Percentiles rank a stretch among this genome's conserved stretches.
These are phyloP conservation scores for Escallonia herrerae DNA, from an alignment of 129 eudicot species.

Conservation along the genomic window DNA sequence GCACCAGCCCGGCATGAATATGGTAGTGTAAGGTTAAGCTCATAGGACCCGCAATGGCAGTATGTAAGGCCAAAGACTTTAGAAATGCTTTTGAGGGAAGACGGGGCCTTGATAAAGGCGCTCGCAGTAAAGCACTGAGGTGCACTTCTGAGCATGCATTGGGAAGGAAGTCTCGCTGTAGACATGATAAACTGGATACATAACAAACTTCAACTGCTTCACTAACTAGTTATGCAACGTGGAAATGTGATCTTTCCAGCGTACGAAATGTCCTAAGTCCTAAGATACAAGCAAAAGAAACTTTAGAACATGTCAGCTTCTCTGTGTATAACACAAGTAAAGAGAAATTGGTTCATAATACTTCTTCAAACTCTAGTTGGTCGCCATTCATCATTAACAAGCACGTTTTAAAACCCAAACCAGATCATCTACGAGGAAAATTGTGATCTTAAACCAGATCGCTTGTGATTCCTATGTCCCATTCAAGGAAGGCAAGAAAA, in stretches of 20 bases:
- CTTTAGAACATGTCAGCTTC: not conserved
- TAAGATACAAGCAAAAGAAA: not conserved
- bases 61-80: conserved; percentile 51
- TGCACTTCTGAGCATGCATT: conserved; percentile 31
- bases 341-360: not conserved
- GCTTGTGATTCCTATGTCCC: no score
- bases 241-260: conserved; percentile 5
- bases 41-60: no score
- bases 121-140: conserved; percentile 7
- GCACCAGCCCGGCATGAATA: conserved; percentile 98
- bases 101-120: conserved; percentile 34
- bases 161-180: conserved; percentile 48
- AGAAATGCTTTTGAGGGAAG: conserved; percentile 50
- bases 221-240: not conserved
- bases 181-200: conserved; percentile 53
- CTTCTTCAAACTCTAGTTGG: no score
- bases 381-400: no score
- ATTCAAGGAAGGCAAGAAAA: no score
- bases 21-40: no score
- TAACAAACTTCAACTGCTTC: not conserved
- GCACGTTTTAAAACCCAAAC: no score
- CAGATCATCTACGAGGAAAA: no score
- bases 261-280: not conserved
- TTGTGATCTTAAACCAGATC: no score
- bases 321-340: no score